phyloP scores from a whole-genome alignment of 805 yeast genomes.

The Kregervanrija pseudodelftensis region DNA sequence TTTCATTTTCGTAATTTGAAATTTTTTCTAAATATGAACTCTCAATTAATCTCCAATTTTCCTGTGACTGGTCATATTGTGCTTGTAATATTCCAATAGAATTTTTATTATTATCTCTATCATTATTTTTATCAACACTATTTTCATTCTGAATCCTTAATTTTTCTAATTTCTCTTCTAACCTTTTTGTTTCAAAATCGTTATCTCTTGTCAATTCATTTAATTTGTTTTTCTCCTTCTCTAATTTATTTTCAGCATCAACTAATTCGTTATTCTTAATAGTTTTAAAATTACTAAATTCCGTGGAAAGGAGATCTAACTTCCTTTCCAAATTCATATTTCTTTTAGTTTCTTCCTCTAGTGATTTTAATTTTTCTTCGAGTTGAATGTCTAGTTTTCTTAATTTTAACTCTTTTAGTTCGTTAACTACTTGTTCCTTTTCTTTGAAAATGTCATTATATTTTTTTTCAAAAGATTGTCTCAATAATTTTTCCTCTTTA shows the following conservation, averaged over 20 bases:
- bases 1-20: slow-evolving; percentile 36
- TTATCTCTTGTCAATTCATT: slow-evolving; percentile 25
- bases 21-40: slow-evolving; percentile 48
- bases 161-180: slow-evolving; percentile 67
- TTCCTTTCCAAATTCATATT: slow-evolving; percentile 14
- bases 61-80: slow-evolving; percentile 70
- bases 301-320: slow-evolving; percentile 16
- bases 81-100: slow-evolving; percentile 46
- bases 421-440: slow-evolving; percentile 19
- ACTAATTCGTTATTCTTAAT: slow-evolving; percentile 10
- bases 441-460: slow-evolving; percentile 19
- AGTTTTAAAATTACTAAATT: slow-evolving; percentile 18
- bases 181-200: slow-evolving; percentile 41
- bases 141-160: slow-evolving; percentile 56
- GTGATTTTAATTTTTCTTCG: slow-evolving; percentile 26
- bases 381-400: slow-evolving; percentile 29
- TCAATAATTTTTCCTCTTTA: slow-evolving; percentile 28
- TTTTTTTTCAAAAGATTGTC: slow-evolving; percentile 18
- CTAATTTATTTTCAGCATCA: slow-evolving; percentile 23
- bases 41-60: slow-evolving; percentile 80
- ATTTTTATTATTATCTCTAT: background rate
- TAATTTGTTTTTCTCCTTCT: slow-evolving; percentile 21
- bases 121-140: slow-evolving; percentile 1
- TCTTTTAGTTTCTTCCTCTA: slow-evolving; percentile 24
- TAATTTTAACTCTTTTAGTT: slow-evolving; percentile 26